Conservation (phyloP, 2,329 filamentous ascomycete species). For the Apiospora saccharicola region DNA sequence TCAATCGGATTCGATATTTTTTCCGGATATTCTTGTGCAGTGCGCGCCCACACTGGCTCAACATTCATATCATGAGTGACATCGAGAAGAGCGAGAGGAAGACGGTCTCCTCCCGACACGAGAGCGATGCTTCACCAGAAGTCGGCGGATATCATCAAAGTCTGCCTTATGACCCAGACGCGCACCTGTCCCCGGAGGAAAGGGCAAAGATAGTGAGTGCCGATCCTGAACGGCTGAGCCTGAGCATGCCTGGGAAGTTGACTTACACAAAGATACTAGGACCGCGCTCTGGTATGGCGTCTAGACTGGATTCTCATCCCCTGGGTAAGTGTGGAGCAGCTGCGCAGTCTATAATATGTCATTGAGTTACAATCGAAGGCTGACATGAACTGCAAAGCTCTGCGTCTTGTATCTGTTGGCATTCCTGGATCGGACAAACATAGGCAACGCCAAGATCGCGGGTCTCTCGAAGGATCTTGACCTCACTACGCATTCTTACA, state of each 20-base stretch:
- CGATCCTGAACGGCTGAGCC: not conserved
- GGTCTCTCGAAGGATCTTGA: conserved; percentile 62
- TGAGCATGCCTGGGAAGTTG: conserved; percentile 26
- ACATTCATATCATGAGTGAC: conserved; percentile 36
- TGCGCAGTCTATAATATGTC: not conserved
- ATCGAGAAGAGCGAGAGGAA: conserved; percentile 35
- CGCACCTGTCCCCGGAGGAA: conserved; percentile 62
- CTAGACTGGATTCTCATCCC: conserved; percentile 46
- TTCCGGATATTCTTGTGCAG: not conserved
- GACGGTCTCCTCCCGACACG: not conserved
- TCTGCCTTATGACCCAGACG: conserved; percentile 60
- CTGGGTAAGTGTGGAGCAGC: conserved; percentile 39
- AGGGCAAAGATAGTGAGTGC: conserved; percentile 58
- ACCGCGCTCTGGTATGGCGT: conserved; percentile 41
- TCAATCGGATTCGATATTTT: not conserved
- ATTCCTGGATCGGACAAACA: conserved; percentile 80
- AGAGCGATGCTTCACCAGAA: conserved; percentile 3
- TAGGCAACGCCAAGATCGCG: conserved; percentile 71
- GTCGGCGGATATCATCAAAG: conserved; percentile 28
- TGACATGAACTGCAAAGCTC: conserved; percentile 50
- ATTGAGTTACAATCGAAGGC: conserved; percentile 35
- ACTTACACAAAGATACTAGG: conserved; percentile 34
- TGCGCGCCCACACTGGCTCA: not conserved
- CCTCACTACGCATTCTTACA: conserved; percentile 72
- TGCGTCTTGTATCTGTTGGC: conserved; percentile 77